Evolutionary conservation across 2,329 filamentous ascomycete genomes (phyloP), one percentile per base, ranked within the genome.

Genomic region (Whalleya microplaca): DNA sequence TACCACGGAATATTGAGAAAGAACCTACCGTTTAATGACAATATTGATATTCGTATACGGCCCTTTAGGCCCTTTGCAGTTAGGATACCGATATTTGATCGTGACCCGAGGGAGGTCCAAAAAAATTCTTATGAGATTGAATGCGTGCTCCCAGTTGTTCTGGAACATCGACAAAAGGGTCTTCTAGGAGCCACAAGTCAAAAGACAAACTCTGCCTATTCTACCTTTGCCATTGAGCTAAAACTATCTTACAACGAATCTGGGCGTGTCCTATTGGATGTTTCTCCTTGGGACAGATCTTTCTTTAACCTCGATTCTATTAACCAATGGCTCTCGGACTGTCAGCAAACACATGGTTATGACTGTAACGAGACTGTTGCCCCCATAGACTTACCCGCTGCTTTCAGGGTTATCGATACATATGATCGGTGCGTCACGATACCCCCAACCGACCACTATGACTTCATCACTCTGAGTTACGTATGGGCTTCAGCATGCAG

Each of bases 381-480:
- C 12, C 41, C 52, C 10, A 10, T 29, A 18, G 27, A 42, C 5
- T 21, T 55, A 18, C 48, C 52, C 7, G n/a, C 18, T 2, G 41
- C 21, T 3, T 55, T 59, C 41, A 45, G 56, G 7, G 41, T 59
- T 12, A 59, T 52, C 42, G 52, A 59, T 23, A 40, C 41, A 40
- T 32, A 8, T 18, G 42, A 50, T 44, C 45, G 52, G 2, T 46
- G 48, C 16, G 52, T 58, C 1, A 43, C 54, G 10, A 29, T 47
- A 18, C 47, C 43, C 2, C 27, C 43, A 6, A 14, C 18, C 3
- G 32, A 4, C n/a, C 4, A 49, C 19, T 45, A 45, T 21, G 43
- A 50, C 8, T 58, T 51, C 19, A 45, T 40, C 7, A 42, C 53
- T 1, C 37, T 59, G 23, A 56, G 56, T 21, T 59, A 56, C 23